Conservation (phyloP, 2,329 filamentous ascomycete genomes). For the Ceratocystis variospora region DNA sequence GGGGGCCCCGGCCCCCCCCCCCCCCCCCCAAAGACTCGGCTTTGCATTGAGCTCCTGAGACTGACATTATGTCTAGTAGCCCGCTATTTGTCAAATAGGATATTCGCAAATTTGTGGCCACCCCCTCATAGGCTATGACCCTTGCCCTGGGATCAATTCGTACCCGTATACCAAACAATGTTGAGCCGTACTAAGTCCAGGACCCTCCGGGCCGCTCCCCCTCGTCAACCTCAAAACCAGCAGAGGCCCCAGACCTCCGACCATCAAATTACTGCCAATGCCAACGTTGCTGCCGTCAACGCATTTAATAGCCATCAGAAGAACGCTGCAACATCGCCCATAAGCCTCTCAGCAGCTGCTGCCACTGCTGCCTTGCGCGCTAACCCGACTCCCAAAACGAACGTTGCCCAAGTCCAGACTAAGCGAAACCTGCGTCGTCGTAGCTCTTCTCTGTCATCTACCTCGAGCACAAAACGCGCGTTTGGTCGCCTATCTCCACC, state of each 20-base stretch:
- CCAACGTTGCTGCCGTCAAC: constrained; percentile 66
- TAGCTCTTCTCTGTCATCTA: constrained; percentile 57
- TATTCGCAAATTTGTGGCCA: constrained; percentile 4
- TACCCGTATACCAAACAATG: constrained; percentile 31
- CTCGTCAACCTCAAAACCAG: constrained; percentile 19
- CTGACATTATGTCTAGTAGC: background rate
- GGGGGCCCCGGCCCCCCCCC: too few species aligned
- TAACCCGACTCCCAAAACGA: constrained; percentile 62
- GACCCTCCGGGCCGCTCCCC: constrained; percentile 26
- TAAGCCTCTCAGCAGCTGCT: constrained; percentile 67
- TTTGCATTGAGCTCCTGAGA: background rate
- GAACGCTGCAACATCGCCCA: constrained; percentile 30
- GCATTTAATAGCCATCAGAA: constrained; percentile 55
- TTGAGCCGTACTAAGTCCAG: constrained; percentile 36
- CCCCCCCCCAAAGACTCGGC: background rate
- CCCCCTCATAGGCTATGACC: constrained; percentile 7
- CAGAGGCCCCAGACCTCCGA: constrained; percentile 22
- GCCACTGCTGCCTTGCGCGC: constrained; percentile 74
- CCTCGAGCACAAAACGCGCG: constrained; percentile 31
- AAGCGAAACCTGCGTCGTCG: constrained; percentile 63
- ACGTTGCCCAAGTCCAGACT: constrained; percentile 70
- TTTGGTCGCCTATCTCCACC: constrained; percentile 12
- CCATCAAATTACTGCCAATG: constrained; percentile 51
- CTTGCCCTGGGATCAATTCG: background rate
- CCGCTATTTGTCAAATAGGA: background rate